Evolutionary conservation across 257 asterid genomes (phyloP), one percentile per base, ranked within the genome.

Genomic region (Datura wrightii): DNA sequence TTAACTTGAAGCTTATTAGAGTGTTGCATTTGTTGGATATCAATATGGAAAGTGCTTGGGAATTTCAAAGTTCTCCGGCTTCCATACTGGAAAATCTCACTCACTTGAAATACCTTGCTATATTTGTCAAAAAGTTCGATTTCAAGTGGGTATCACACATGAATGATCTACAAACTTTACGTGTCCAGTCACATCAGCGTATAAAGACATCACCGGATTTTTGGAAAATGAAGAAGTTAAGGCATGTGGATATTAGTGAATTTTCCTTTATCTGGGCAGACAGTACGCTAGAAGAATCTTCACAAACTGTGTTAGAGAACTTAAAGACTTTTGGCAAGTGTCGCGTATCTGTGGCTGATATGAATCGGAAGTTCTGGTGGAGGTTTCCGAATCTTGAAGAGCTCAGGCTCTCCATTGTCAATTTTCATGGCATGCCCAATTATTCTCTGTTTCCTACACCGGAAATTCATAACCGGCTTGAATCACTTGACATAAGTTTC

Each of bases 351-450:
- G 42, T 74, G 2, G 60, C 42, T 11, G 80, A 74, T 74, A 74
- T 74, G 80, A 74, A 74, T 74, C 80, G 80, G 5, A 74, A 74
- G 60, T 74, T 74, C 80, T 74, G 60, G 80, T 48, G 80, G 80
- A 74, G 60, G 60, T 74, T 74, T 48, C 80, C 80, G 3, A 74
- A 74, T 46, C 59, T 74, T 10, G 80, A 48, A 48, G 80, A 74
- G 19, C 80, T 74, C 41, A 74, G 18, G 3, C 81, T 74, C 44
- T 74, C 60, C 44, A 8, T 76, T 76, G 81, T 76, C 50, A 76
- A 50, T 76, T 13, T 76, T 13, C 46, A 76, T 50, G 81, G 39
- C 3, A 76, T 76, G 81, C 4, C 42, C 2, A 24, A 48, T 13
- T 24, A 76, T 76, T 48, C 81, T 19, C 44, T 74, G 60, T 74